Evolutionary conservation across 257 asterid species (phyloP).

Genomic region (Forsythia suspensa): DNA sequence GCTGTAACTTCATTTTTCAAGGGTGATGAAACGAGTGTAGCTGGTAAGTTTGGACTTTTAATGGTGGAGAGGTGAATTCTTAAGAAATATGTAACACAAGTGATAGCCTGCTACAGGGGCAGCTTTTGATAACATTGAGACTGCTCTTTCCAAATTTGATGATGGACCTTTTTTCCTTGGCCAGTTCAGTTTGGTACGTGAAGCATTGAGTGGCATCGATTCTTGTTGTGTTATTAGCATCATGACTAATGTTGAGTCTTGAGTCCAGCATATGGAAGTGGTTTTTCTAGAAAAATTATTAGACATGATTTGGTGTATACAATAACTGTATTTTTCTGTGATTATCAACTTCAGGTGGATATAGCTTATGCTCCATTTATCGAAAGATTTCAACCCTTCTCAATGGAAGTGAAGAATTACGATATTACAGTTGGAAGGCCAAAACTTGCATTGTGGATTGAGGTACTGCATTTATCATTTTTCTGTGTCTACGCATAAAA

Average conservation of each 20-base stretch:
- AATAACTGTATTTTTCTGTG: not conserved
- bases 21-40: constrained; percentile 46
- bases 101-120: constrained; percentile 34
- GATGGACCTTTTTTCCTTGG: constrained; percentile 87
- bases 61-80: constrained; percentile 5
- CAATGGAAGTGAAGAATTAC: constrained; percentile 54
- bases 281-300: not conserved
- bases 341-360: constrained; percentile 54
- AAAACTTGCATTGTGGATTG: constrained; percentile 64
- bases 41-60: constrained; percentile 37
- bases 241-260: constrained; percentile 1
- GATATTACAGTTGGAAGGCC: constrained; percentile 65
- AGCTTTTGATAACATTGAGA: constrained; percentile 69
- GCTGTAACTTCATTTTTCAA: constrained; percentile 52
- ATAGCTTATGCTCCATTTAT: constrained; percentile 76
- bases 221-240: not conserved
- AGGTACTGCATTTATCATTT: constrained; percentile 41
- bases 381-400: constrained; percentile 64
- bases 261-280: not conserved
- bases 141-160: constrained; percentile 62
- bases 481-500: not conserved
- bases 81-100: constrained; percentile 12
- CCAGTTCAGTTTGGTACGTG: constrained; percentile 70
- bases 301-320: not conserved
- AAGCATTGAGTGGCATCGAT: not conserved